These are phyloP conservation scores for Salvia miltiorrhiza DNA, from an alignment of 257 asterid species.

Conservation along the genomic window DNA sequence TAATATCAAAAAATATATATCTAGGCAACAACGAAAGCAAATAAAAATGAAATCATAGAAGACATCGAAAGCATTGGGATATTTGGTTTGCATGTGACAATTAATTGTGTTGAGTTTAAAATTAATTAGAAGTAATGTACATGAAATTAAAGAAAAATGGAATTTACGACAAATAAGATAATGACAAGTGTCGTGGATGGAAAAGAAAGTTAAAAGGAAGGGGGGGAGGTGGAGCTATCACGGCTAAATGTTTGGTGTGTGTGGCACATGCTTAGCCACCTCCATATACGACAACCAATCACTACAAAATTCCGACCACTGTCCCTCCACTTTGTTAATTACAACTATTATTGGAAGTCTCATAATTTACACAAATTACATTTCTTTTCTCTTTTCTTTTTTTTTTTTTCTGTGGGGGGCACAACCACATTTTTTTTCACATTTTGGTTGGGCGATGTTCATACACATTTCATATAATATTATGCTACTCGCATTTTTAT, in stretches of 20 bases:
- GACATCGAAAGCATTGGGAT: not conserved
- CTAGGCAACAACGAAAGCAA: not conserved
- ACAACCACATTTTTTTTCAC: not conserved
- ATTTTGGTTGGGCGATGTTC: not conserved
- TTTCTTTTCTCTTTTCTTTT: too few relatives aligned
- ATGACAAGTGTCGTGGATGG: conserved; percentile 11
- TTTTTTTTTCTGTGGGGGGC: not conserved
- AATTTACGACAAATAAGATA: not conserved
- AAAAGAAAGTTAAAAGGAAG: not conserved
- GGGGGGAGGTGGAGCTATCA: conserved; percentile 26
- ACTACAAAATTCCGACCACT: conserved; percentile 31
- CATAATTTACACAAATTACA: not conserved
- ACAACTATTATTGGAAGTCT: not conserved
- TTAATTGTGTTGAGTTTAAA: not conserved
- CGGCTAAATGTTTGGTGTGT: conserved; percentile 33
- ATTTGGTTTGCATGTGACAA: not conserved
- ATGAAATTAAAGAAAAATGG: not conserved
- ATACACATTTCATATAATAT: too few relatives aligned
- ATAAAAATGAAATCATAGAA: not conserved
- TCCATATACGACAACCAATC: conserved; percentile 47
- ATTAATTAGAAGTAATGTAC: too few relatives aligned
- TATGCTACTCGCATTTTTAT: not conserved
- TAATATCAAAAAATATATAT: too few relatives aligned
- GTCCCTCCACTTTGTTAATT: conserved; percentile 12
- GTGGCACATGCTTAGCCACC: conserved; percentile 74